These are phyloP conservation scores for Acaromyces ingoldii DNA, from an alignment of 1,284 basidiomycete genomes.

Conservation along the genomic window DNA sequence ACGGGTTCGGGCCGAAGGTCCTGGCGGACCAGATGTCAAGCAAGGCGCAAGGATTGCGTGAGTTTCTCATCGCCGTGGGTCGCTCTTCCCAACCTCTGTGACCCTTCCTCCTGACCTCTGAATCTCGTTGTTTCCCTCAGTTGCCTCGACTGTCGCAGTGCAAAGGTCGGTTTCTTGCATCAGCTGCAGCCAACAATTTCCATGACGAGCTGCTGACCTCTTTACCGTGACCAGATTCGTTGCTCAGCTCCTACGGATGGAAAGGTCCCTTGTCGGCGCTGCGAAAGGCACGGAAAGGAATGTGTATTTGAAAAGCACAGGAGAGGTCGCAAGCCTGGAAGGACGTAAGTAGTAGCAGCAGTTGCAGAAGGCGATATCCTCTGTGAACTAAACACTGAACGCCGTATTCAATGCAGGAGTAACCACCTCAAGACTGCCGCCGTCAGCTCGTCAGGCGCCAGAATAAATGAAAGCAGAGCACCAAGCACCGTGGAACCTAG, in stretches of 20 bases:
- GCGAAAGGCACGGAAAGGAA: slow-evolving; percentile 31
- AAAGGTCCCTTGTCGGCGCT: slow-evolving; percentile 37
- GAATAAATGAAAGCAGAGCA: too few species aligned
- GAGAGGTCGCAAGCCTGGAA: slow-evolving; percentile 31
- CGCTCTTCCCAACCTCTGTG: too few species aligned
- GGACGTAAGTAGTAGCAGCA: slow-evolving; percentile 13
- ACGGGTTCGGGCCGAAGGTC: slow-evolving; percentile 35
- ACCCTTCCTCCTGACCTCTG: not conserved
- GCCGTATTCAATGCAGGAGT: too few species aligned
- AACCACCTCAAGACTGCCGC: too few species aligned
- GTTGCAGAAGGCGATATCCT: too few species aligned
- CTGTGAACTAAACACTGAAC: too few species aligned
- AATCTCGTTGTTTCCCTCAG: not conserved
- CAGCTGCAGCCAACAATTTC: not conserved
- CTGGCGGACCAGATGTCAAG: slow-evolving; percentile 37
- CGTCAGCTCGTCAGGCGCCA: too few species aligned
- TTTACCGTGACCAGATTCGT: slow-evolving; percentile 8
- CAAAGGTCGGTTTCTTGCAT: slow-evolving; percentile 20
- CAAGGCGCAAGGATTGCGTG: slow-evolving; percentile 33
- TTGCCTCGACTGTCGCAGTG: slow-evolving; percentile 36
- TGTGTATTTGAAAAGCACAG: slow-evolving; percentile 42
- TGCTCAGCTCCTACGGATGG: slow-evolving; percentile 41
- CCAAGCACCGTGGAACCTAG: too few species aligned
- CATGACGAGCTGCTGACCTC: not conserved
- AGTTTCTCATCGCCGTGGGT: not conserved